Evolutionary conservation across 306 rosid genomes (phyloP), one percentile per base, ranked within the genome.

Genomic region (Cucurbita pepo): DNA sequence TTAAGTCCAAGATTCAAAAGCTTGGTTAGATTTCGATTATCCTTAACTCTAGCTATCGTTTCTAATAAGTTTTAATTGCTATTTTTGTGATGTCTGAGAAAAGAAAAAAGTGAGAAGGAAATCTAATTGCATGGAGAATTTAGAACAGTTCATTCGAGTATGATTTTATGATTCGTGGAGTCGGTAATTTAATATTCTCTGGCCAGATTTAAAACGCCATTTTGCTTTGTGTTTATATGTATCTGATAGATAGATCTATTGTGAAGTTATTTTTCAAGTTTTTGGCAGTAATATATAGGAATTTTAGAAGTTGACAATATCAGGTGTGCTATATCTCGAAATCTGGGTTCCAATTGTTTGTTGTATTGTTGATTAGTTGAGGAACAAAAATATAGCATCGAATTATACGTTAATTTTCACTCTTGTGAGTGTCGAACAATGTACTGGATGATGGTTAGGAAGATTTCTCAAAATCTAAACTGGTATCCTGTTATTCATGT

Each of bases 1-100:
- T 93, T 73, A 79, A 75, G 80, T 82, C 90, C 51, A 90, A 83
- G 96, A 93, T 88, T 90, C 91, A 71, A 10, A 67, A 74, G 19
- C 92, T 91, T 22, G 97, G 99, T 95, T 10, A 57, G 86, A 83
- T 77, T 73, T 78, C 22, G 13, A 11, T 73, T 51, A 40, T 77
- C 13, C 50, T 37, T 36, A 5, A 19, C 60, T 62, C 11, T 18
- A 4, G 58, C 25, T 69, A 14, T 69, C 9, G 14, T 69, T 14
- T 41, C 52, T 30, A 15, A 22, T 15, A 1, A 30, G 4, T 69
- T 73, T 3, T 53, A 3, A n/a, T 40, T 52, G 2, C 5, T 70
- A 64, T 54, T 19, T 4, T 4, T n/a, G 69, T 76, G 16, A 62
- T 66, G 45, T 37, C 18, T 15, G 69, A 48, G 48, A 16, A 25